Percentiles rank a stretch among this genome's conserved stretches.
Evolutionary conservation across 257 asterid species (phyloP).

Genomic region (Nicotiana paniculata): DNA sequence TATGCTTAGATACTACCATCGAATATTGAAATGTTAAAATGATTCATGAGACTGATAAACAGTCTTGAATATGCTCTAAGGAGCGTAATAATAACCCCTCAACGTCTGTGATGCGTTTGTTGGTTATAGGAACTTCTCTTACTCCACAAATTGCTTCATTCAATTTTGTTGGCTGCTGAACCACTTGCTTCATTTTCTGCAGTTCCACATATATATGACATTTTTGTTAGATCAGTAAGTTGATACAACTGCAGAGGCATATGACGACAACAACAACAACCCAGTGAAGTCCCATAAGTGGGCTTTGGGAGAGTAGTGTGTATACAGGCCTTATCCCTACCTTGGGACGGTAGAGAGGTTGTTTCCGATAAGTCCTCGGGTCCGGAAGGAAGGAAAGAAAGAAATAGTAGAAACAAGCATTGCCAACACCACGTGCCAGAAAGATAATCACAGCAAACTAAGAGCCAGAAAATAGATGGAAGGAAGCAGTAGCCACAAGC

Average conservation of each 20-base stretch:
- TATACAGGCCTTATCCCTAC: too few relatives aligned
- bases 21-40: background rate
- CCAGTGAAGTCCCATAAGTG: too few relatives aligned
- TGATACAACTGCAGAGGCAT: background rate
- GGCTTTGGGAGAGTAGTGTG: too few relatives aligned
- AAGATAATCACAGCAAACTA: too few relatives aligned
- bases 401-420: too few relatives aligned
- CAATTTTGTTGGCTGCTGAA: slow-evolving; percentile 19
- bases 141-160: slow-evolving; percentile 44
- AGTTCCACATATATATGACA: background rate
- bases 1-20: background rate
- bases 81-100: slow-evolving; percentile 49
- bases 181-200: slow-evolving; percentile 52
- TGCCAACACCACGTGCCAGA: too few relatives aligned
- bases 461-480: too few relatives aligned
- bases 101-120: slow-evolving; percentile 43
- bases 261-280: background rate
- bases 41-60: background rate
- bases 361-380: too few relatives aligned
- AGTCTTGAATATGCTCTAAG: slow-evolving; percentile 5
- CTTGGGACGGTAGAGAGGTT: too few relatives aligned
- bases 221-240: background rate
- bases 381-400: too few relatives aligned
- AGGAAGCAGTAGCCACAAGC: too few relatives aligned
- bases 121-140: slow-evolving; percentile 30